Evolutionary conservation across 164 flowering plant genomes (phyloP), one percentile per base, ranked within the genome.

Genomic region (Kingdonia uniflora): DNA sequence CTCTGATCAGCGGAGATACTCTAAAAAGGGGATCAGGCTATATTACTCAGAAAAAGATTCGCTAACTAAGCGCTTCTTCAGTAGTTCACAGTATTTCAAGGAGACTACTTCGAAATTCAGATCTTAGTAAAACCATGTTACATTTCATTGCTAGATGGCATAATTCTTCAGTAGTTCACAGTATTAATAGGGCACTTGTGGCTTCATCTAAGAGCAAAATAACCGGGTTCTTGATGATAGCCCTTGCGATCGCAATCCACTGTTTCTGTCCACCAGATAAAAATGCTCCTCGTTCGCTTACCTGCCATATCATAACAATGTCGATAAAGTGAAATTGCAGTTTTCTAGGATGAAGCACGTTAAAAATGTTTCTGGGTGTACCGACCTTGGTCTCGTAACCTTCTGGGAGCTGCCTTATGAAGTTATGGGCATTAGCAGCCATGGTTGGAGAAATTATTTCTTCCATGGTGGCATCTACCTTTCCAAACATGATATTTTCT

Each of bases 231-330:
- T 73, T 80, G 20, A 87, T 75, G 5, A 87, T 65, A 44, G 95
- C 97, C 63, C 97, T 74, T 0, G 97, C 97, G 11, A 90, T 90
- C n/a, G 97, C 88, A 5, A 90, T 87, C n/a, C 97, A 52, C 57
- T 90, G 97, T 75, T 85, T 90, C 52, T 90, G 97, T 39, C 95
- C 97, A 0, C 97, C 97, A 0, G 97, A 90, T 47, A 90, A 55
- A 42, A 77, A 74, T 14, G 85, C 77, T 58, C 95, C 97, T 35
- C 87, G 29, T 65, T 86, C 94, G 0, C 97, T 95, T 41, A 88
- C 71, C 96, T 87, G 49, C 29, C n/a, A n/a, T n/a, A n/a, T 15
- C 3, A 44, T 5, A 17, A 44, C 20, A 6, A 44, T n/a, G 6
- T 42, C 43, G 12, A 41, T 5, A 2, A 41, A 41, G 16, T 37